Conservation (phyloP, 2,329 filamentous ascomycete species). For the Cladosporium phlei region DNA sequence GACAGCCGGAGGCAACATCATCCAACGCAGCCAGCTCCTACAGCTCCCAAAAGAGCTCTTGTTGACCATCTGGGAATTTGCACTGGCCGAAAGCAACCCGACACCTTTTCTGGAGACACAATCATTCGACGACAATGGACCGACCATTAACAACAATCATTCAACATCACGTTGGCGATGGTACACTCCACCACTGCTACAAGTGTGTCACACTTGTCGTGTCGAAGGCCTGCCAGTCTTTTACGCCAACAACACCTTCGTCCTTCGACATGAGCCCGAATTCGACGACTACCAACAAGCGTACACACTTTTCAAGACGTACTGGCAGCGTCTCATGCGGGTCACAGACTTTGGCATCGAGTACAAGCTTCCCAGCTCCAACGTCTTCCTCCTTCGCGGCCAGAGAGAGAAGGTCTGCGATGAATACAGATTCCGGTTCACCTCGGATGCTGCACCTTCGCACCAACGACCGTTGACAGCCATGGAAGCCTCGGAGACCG, state of each 20-base stretch:
- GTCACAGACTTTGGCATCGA: conserved; percentile 4
- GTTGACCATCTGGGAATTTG: conserved; percentile 20
- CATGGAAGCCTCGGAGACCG: conserved; percentile 1
- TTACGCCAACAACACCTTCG: conserved; percentile 6
- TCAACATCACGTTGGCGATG: background rate
- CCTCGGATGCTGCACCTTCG: background rate
- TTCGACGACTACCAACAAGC: background rate
- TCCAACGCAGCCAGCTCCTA: conserved; percentile 7
- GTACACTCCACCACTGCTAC: conserved; percentile 2
- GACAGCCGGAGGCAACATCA: no score
- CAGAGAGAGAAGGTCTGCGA: background rate
- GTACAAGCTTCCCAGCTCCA: conserved; percentile 5
- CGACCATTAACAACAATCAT: no score
- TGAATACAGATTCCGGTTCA: background rate
- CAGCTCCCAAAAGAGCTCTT: conserved; percentile 17
- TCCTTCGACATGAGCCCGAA: background rate
- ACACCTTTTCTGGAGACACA: conserved; percentile 7
- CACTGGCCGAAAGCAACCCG: conserved; percentile 16
- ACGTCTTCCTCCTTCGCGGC: background rate
- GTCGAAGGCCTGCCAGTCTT: conserved; percentile 1
- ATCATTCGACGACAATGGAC: no score
- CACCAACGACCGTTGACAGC: conserved; percentile 5
- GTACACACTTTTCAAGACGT: background rate
- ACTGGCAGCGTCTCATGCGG: background rate
- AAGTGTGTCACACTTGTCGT: conserved; percentile 1